Conservation (phyloP, 805 yeast genomes). For the Kazachstania kunashirensis region DNA sequence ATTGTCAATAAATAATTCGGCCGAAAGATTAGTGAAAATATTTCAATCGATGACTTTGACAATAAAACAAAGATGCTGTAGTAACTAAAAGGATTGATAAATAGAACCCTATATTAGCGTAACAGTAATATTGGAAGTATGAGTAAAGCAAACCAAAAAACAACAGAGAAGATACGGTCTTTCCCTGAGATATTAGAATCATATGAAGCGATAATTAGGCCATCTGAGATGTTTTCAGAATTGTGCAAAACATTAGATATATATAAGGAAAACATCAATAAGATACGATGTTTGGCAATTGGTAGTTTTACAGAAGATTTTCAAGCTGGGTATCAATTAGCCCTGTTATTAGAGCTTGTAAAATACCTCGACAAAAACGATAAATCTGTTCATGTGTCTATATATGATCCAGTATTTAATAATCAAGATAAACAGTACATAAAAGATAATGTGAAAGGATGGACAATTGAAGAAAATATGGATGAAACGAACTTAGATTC, state of each 20-base stretch:
- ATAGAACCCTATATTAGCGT: too few relatives aligned
- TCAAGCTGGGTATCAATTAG: conserved; percentile 61
- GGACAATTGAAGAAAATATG: conserved; percentile 22
- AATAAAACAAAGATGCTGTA: too few relatives aligned
- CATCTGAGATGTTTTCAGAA: conserved; percentile 25
- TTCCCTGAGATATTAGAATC: conserved; percentile 7
- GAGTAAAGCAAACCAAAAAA: background rate
- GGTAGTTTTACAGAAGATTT: conserved; percentile 53
- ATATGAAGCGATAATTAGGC: conserved; percentile 17
- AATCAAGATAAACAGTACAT: conserved; percentile 36
- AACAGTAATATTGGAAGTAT: too few relatives aligned
- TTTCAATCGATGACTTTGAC: too few relatives aligned
- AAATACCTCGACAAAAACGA: conserved; percentile 9
- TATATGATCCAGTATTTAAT: conserved; percentile 59
- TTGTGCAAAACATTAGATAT: conserved; percentile 14
- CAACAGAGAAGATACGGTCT: background rate
- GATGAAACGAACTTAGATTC: conserved; percentile 14
- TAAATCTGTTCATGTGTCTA: conserved; percentile 29
- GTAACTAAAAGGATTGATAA: too few relatives aligned
- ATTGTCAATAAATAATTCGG: too few relatives aligned
- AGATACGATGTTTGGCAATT: conserved; percentile 58
- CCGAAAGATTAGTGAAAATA: too few relatives aligned
- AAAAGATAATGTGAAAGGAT: conserved; percentile 15
- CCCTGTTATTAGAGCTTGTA: conserved; percentile 39
- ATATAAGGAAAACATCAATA: conserved; percentile 9